These are phyloP conservation scores for Termitomyces sp. DNA, from an alignment of 768 basidiomycete species.

Conservation along the genomic window DNA sequence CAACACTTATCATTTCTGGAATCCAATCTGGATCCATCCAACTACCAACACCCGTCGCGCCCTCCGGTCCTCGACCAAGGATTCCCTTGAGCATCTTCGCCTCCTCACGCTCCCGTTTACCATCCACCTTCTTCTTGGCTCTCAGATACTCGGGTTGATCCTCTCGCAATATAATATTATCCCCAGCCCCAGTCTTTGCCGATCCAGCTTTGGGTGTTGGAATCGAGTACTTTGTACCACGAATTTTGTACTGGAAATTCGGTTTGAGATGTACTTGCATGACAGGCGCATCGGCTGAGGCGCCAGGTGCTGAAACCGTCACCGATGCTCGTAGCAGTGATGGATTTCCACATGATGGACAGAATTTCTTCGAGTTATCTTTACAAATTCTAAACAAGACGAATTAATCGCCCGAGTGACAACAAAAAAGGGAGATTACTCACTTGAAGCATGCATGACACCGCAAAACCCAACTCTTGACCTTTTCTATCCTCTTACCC, in stretches of 20 bases:
- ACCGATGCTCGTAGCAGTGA: constrained; percentile 89
- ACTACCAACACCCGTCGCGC: constrained; percentile 54
- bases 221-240: constrained; percentile 91
- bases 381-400: constrained; percentile 74
- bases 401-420: not conserved
- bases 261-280: constrained; percentile 91
- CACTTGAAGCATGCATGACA: constrained; percentile 99
- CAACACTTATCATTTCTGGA: constrained; percentile 68
- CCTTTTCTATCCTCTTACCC: constrained; percentile 83
- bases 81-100: constrained; percentile 64
- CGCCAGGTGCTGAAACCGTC: constrained; percentile 66
- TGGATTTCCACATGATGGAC: constrained; percentile 93
- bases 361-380: constrained; percentile 92
- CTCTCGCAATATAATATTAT: constrained; percentile 85
- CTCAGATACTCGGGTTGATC: constrained; percentile 87
- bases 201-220: constrained; percentile 86
- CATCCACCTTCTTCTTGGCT: constrained; percentile 74
- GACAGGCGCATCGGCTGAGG: constrained; percentile 52
- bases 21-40: constrained; percentile 98
- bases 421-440: constrained; percentile 26
- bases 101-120: constrained; percentile 74
- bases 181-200: constrained; percentile 77
- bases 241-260: constrained; percentile 90
- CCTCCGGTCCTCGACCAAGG: constrained; percentile 38
- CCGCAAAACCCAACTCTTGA: constrained; percentile 93